phyloP scores from a whole-genome alignment of 2,329 filamentous ascomycete species.

The Escovopsis sp. region DNA sequence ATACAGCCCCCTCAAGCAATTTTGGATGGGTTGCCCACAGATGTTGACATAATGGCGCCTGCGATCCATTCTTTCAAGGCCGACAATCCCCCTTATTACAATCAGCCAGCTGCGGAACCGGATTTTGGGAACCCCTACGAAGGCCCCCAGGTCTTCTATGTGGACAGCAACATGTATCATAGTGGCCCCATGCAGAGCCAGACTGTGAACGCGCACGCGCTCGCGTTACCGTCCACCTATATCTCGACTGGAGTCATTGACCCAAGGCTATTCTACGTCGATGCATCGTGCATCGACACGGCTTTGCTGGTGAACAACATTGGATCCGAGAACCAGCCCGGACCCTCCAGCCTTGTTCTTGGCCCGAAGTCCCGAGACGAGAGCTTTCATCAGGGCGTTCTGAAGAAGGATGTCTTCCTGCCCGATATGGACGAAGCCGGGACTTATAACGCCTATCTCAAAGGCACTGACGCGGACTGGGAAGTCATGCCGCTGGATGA shows the following conservation, averaged over 20 bases:
- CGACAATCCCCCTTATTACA: no score
- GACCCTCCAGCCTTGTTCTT: neutral
- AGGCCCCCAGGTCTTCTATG: neutral
- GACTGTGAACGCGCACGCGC: no score
- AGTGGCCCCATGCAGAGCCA: neutral
- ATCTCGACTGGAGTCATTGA: neutral
- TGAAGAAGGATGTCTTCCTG: slow-evolving; percentile 1
- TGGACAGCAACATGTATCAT: neutral
- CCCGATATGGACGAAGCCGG: slow-evolving; percentile 6
- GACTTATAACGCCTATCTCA: slow-evolving; percentile 17
- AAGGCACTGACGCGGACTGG: slow-evolving; percentile 21
- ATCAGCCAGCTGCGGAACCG: no score
- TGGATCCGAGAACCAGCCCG: neutral
- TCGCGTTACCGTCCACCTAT: neutral
- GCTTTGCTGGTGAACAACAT: slow-evolving; percentile 1
- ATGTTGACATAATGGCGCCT: neutral
- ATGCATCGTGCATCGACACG: slow-evolving; percentile 5
- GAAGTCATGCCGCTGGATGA: slow-evolving; percentile 20
- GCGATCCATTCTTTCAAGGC: neutral
- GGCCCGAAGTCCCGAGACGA: neutral
- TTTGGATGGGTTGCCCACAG: neutral
- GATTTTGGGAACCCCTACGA: neutral
- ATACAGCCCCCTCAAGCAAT: neutral
- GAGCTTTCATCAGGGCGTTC: neutral
- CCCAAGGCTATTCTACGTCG: neutral